Percentiles rank a stretch among this genome's conserved stretches.
phyloP scores from a whole-genome alignment of 306 rosid species.

The Cicer bijugum region DNA sequence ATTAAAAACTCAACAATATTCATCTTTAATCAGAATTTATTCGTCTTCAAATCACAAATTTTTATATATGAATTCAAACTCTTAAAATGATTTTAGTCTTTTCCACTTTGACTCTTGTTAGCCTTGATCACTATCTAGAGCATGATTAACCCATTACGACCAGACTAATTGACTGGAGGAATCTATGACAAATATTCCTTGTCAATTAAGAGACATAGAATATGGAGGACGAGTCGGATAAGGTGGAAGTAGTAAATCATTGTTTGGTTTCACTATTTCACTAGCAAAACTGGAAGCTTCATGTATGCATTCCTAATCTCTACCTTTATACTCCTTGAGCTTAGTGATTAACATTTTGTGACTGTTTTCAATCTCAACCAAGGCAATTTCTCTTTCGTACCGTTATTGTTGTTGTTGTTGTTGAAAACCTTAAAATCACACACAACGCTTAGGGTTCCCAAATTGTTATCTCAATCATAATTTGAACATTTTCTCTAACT shows the following conservation, averaged over 20 bases:
- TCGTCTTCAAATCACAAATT: too few species aligned
- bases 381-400: conserved; percentile 70
- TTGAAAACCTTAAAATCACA: conserved; percentile 13
- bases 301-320: conserved; percentile 74
- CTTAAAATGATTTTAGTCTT: conserved; percentile 40
- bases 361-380: conserved; percentile 81
- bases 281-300: conserved; percentile 92
- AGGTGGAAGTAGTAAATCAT: conserved; percentile 87
- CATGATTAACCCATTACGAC: conserved; percentile 58
- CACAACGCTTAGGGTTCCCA: conserved; percentile 34
- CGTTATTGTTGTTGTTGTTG: conserved; percentile 61
- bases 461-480: background rate
- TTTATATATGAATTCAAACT: too few species aligned
- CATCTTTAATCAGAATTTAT: too few species aligned
- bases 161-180: conserved; percentile 52
- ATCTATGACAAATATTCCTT: conserved; percentile 56
- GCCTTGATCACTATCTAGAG: conserved; percentile 48
- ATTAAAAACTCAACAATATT: too few species aligned
- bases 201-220: conserved; percentile 49
- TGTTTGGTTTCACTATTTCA: conserved; percentile 79
- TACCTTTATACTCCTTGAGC: conserved; percentile 79
- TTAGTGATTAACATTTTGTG: conserved; percentile 79
- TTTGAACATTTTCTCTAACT: conserved; percentile 17
- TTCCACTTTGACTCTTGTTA: conserved; percentile 46
- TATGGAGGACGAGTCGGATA: conserved; percentile 74